Base-by-base conservation (phyloP, 192 early-diverging fungal species). In the Pilaira anomala region DNA sequence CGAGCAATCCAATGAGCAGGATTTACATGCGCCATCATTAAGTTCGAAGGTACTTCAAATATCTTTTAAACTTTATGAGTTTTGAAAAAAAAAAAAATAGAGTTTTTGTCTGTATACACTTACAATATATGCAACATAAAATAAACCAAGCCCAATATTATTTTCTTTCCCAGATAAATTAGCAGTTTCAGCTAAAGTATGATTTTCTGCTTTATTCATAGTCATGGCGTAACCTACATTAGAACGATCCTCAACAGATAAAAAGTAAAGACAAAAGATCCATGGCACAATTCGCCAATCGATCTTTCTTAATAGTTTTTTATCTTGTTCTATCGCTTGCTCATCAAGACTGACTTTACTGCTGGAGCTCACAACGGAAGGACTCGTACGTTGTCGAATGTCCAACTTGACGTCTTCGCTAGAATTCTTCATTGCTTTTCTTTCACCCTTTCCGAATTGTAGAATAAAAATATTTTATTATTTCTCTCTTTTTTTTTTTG, bases 91-190 rank as follows among this genome's bases (percentile, higher is more conserved):
- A n/a, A n/a, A n/a, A n/a, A n/a, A n/a, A n/a, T n/a, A n/a, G 13
- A 22, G 13, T 7, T 63, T 26, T 26, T 21, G 1, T 29, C 2
- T 56, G 41, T 50, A 30, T 45, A 45, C 6, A 68, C 52, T 58
- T 63, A 61, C 70, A 59, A 72, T 72, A 52, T 72, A 72, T 13
- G 70, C 70, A 0, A 72, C 70, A 36, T 72, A 72, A 60, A 72
- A 72, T 2, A 72, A 39, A 5, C 70, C 70, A 8, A 66, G 58
- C 12, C 70, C 70, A 51, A 72, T 66, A 41, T 66, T 72, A 19
- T 66, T 72, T 30, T 72, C 58, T 29, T 60, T 48, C 2, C 48
- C 41, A 14, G 63, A 29, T 7, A 72, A 26, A 3, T 25, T 26
- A 16, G 64, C 64, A 3, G 60, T 59, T 4, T 56, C 42, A 19